Evolutionary conservation across 495 filamentous ascomycete species (phyloP), one percentile per base, ranked within the genome.

Genomic region (Lasiosphaeria miniovina): DNA sequence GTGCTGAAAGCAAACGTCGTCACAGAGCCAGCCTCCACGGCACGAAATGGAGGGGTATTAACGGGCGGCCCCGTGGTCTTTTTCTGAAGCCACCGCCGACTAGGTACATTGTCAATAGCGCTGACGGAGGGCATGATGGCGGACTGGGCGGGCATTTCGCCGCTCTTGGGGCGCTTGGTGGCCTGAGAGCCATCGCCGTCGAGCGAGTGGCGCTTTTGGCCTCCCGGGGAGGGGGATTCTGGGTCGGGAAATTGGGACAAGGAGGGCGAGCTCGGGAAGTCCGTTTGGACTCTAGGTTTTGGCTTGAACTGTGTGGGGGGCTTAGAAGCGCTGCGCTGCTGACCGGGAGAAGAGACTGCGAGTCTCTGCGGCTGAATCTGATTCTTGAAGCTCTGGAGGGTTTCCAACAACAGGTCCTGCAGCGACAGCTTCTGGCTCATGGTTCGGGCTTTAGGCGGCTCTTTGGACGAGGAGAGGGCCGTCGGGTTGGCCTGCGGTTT

Each of bases 101-200:
- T 46, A n/a, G 65, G 65, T 40, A 67, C 65, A n/a, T 55, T 51
- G 62, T 67, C 65, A 32, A 67, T 38, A 5, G 62, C 59, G 17
- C 43, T 55, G 7, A 46, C 61, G 45, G 54, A 48, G 4, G 57
- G 57, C 33, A 51, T 31, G 12, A 40, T 32, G 17, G 49, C 14
- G 41, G 17, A 10, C 8, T 14, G 2, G 35, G 35, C 40, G 38
- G 40, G 41, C 15, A 5, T 24, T 11, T 51, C 32, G 17, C 50
- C 49, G 33, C 55, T 55, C 48, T 49, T 63, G 4, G 12, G 3
- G 15, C 65, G 59, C 12, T 66, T 69, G 35, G 61, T 14, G 4
- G 11, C 3, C 15, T 59, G 49, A 12, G 52, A 58, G 34, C 36
- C 41, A 46, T 52, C 53, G 36, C 10, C 38, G 7, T 62, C 63